These are phyloP conservation scores for Allium cepa DNA, from an alignment of 106 monocot genomes.

Conservation along the genomic window DNA sequence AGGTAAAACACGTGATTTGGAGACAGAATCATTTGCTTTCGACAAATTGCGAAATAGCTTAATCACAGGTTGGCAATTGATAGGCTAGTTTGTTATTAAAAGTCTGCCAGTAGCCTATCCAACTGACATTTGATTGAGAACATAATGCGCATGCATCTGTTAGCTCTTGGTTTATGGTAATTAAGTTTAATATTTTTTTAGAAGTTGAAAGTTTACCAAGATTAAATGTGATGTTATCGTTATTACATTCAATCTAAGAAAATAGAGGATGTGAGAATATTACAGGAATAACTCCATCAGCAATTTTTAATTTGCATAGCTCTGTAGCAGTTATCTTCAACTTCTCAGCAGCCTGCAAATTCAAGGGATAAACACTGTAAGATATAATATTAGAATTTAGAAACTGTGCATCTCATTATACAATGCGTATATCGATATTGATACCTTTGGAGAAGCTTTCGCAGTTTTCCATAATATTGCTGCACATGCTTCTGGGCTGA, in stretches of 20 bases:
- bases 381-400: neutral
- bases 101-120: too few relatives aligned
- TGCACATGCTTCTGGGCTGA: conserved; percentile 93
- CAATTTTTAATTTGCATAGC: conserved; percentile 59
- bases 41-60: too few relatives aligned
- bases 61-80: too few relatives aligned
- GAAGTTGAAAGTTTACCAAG: neutral
- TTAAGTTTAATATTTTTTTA: too few relatives aligned
- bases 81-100: too few relatives aligned
- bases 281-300: conserved; percentile 86
- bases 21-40: too few relatives aligned
- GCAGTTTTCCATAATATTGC: conserved; percentile 87
- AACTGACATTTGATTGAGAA: too few relatives aligned
- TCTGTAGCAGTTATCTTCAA: conserved; percentile 75
- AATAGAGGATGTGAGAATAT: conserved; percentile 8
- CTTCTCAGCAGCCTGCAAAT: conserved; percentile 70
- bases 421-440: neutral
- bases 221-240: neutral
- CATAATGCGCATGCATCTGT: too few relatives aligned
- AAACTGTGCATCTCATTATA: neutral
- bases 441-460: conserved; percentile 79
- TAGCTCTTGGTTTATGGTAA: too few relatives aligned
- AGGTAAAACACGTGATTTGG: too few relatives aligned
- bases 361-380: neutral
- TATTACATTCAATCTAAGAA: neutral